Evolutionary conservation across 1,284 basidiomycete species (phyloP).

Genomic region (Rhodotorula sp.): DNA sequence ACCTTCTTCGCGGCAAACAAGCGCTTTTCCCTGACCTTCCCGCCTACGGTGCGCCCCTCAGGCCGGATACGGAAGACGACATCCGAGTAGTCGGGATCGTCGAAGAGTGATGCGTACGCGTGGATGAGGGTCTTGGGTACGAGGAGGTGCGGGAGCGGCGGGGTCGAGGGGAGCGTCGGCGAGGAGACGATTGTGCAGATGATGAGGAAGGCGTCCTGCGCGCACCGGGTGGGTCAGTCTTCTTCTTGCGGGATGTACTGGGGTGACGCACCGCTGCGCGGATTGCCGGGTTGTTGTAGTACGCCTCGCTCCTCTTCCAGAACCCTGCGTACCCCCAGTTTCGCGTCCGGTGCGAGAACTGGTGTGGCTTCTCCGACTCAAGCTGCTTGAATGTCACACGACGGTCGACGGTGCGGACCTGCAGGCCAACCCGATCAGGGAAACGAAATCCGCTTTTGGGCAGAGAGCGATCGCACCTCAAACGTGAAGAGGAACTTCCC

Average conservation of each 20-base stretch:
- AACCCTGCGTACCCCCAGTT: conserved; percentile 49
- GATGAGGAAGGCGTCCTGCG: conserved; percentile 51
- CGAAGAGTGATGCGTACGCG: conserved; percentile 47
- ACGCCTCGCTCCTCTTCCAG: conserved; percentile 48
- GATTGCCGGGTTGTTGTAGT: conserved; percentile 46
- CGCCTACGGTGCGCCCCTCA: conserved; percentile 3
- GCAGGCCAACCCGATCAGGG: background rate
- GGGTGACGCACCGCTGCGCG: conserved; percentile 5
- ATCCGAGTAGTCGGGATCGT: conserved; percentile 48
- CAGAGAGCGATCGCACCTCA: conserved; percentile 33
- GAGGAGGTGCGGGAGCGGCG: conserved; percentile 37
- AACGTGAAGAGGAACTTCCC: conserved; percentile 48
- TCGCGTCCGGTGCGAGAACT: conserved; percentile 50
- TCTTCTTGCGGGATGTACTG: background rate
- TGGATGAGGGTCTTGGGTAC: conserved; percentile 46
- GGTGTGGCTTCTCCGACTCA: conserved; percentile 52
- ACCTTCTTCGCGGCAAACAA: conserved; percentile 54
- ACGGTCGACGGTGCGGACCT: conserved; percentile 40
- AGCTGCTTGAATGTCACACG: conserved; percentile 46
- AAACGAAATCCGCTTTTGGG: too few relatives aligned
- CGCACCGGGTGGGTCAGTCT: background rate
- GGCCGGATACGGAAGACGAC: conserved; percentile 47
- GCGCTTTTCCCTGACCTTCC: conserved; percentile 36
- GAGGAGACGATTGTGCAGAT: conserved; percentile 51
- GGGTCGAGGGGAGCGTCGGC: conserved; percentile 32